Evolutionary conservation across 768 basidiomycete species (phyloP).

Genomic region (Mycena sanguinolenta): DNA sequence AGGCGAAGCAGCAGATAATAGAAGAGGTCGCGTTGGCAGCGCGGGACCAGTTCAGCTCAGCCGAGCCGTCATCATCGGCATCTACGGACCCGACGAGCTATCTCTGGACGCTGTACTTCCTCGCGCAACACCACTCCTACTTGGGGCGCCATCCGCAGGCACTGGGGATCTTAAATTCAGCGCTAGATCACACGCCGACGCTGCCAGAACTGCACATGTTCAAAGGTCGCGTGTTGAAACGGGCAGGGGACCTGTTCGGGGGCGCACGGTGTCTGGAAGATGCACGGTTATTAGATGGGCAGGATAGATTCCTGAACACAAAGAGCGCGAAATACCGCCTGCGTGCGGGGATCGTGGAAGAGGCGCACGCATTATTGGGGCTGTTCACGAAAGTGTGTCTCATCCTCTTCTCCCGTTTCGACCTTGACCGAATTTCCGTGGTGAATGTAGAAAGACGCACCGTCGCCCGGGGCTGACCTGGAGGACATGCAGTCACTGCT

Average conservation of each 20-base stretch:
- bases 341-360: slow-evolving; percentile 82
- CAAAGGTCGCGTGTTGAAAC: slow-evolving; percentile 87
- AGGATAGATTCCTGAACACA: slow-evolving; percentile 95
- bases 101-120: slow-evolving; percentile 96
- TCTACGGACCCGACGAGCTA: slow-evolving; percentile 80
- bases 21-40: slow-evolving; percentile 75
- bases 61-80: slow-evolving; percentile 39
- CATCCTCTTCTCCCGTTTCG: neutral
- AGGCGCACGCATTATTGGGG: slow-evolving; percentile 81
- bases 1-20: slow-evolving; percentile 74
- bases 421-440: neutral
- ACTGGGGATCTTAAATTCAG: slow-evolving; percentile 71
- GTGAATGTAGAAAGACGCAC: slow-evolving; percentile 81
- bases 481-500: slow-evolving; percentile 97
- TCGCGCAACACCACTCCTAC: slow-evolving; percentile 89
- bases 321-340: slow-evolving; percentile 94
- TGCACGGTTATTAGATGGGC: slow-evolving; percentile 88
- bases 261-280: slow-evolving; percentile 85
- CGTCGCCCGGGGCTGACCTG: slow-evolving; percentile 80
- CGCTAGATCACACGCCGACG: slow-evolving; percentile 90
- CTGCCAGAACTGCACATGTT: slow-evolving; percentile 90
- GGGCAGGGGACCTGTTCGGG: slow-evolving; percentile 82
- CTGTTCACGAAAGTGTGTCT: slow-evolving; percentile 91
- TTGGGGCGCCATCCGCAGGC: slow-evolving; percentile 67
- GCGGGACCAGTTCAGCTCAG: slow-evolving; percentile 50